Evolutionary conservation across 768 basidiomycete species (phyloP).

Genomic region (Psilocybe cyanescens): DNA sequence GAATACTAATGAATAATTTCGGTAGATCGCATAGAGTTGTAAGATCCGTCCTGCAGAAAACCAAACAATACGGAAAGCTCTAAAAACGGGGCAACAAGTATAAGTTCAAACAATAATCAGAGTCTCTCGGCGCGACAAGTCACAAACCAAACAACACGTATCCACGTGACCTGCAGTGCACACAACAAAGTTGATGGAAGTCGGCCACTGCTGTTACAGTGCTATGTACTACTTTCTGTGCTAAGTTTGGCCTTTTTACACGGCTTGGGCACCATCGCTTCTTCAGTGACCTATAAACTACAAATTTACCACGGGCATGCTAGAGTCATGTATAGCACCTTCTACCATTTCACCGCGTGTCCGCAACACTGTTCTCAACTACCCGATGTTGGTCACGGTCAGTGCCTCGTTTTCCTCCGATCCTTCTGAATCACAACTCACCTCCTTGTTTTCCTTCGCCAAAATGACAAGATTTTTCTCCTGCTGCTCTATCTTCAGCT

Average conservation of each 20-base stretch:
- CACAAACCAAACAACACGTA: conserved; percentile 28
- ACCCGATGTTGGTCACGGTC: background rate
- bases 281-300: background rate
- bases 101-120: conserved; percentile 25
- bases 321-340: too few relatives aligned
- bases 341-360: too few relatives aligned
- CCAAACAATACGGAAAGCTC: background rate
- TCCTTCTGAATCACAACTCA: conserved; percentile 18
- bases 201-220: too few relatives aligned
- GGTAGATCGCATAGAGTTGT: conserved; percentile 9
- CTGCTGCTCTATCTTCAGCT: conserved; percentile 52
- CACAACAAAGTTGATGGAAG: background rate
- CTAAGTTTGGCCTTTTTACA: too few relatives aligned
- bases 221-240: too few relatives aligned
- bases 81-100: conserved; percentile 4
- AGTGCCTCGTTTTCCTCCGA: background rate
- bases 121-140: conserved; percentile 21
- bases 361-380: too few relatives aligned
- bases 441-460: conserved; percentile 52
- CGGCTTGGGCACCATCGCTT: too few relatives aligned
- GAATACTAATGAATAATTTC: conserved; percentile 1
- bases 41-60: background rate
- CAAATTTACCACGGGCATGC: background rate
- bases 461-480: conserved; percentile 44
- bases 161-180: conserved; percentile 24